Evolutionary conservation across 2,329 filamentous ascomycete species (phyloP).

Genomic region (Diaporthe velutina): DNA sequence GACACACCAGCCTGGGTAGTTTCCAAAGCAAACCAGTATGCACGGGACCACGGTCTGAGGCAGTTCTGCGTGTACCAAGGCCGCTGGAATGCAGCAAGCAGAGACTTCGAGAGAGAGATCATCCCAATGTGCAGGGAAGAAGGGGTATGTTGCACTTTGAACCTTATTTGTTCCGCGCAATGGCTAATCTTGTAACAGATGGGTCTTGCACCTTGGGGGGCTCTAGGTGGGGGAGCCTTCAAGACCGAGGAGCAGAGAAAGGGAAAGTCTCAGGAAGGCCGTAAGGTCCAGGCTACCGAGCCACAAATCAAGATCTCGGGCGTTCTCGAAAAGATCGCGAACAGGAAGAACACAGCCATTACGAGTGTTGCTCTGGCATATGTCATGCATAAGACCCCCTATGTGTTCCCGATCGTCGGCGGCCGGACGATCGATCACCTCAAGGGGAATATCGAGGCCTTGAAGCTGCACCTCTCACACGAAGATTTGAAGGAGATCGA

Average conservation of each 20-base stretch:
- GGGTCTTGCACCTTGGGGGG: constrained; percentile 64
- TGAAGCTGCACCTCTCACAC: constrained; percentile 69
- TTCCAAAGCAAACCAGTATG: constrained; percentile 53
- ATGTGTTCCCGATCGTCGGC: constrained; percentile 81
- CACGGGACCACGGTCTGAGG: constrained; percentile 69
- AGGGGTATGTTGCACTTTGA: constrained; percentile 52
- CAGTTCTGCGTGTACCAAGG: constrained; percentile 76
- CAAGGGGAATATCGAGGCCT: constrained; percentile 76
- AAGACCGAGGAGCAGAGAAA: constrained; percentile 50
- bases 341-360: constrained; percentile 56
- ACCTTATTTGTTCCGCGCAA: background rate
- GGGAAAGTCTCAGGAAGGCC: constrained; percentile 51
- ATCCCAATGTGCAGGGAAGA: constrained; percentile 74
- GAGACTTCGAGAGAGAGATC: constrained; percentile 79
- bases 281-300: constrained; percentile 56
- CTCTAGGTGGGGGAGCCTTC: constrained; percentile 58
- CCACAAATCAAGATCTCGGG: constrained; percentile 65
- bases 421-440: constrained; percentile 78
- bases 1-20: constrained; percentile 80
- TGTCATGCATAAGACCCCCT: constrained; percentile 77
- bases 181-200: constrained; percentile 47
- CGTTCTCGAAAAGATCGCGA: constrained; percentile 63
- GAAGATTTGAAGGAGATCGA: constrained; percentile 79
- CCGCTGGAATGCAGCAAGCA: constrained; percentile 67
- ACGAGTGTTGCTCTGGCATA: constrained; percentile 76